Conservation (phyloP, 106 monocot genomes). For the Acanthochlamys bracteata region DNA sequence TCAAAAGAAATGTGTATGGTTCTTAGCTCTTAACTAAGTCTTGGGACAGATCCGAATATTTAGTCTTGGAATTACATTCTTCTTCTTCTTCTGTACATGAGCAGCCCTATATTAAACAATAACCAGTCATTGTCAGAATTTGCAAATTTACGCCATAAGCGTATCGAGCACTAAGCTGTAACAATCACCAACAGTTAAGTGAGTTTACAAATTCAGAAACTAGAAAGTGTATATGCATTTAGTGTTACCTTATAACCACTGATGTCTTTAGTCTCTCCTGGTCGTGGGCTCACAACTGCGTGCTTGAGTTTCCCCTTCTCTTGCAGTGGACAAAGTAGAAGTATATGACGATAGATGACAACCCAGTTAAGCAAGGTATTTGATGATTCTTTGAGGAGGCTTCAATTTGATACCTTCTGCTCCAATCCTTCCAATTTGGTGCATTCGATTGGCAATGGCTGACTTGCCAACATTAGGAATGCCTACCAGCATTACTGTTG, state of each 20-base stretch:
- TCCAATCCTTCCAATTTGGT: conserved; percentile 70
- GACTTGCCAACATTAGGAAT: conserved; percentile 94
- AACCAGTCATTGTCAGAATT: too few species aligned
- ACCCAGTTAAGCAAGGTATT: neutral
- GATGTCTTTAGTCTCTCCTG: conserved; percentile 87
- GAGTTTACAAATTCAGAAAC: neutral
- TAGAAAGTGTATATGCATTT: neutral
- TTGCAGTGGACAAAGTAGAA: too few species aligned
- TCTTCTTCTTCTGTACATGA: too few species aligned
- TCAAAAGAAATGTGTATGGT: too few species aligned
- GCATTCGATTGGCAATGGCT: conserved; percentile 64
- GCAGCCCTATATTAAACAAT: too few species aligned
- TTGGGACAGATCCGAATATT: too few species aligned
- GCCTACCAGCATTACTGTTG: conserved; percentile 63
- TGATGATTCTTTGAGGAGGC: too few species aligned
- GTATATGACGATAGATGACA: neutral
- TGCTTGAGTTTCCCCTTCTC: conserved; percentile 91
- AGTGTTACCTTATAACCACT: conserved; percentile 58
- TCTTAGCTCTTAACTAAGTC: too few species aligned
- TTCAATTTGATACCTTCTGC: conserved; percentile 48
- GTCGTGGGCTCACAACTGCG: conserved; percentile 56
- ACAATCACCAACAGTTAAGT: too few species aligned
- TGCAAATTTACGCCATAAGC: too few species aligned
- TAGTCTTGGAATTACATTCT: too few species aligned
- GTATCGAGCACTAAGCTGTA: too few species aligned